A percentile compares a stretch with the other conserved stretches of the same genome.
Conservation (phyloP, 345 rosid genomes). For the Gossypium thurberi region DNA sequence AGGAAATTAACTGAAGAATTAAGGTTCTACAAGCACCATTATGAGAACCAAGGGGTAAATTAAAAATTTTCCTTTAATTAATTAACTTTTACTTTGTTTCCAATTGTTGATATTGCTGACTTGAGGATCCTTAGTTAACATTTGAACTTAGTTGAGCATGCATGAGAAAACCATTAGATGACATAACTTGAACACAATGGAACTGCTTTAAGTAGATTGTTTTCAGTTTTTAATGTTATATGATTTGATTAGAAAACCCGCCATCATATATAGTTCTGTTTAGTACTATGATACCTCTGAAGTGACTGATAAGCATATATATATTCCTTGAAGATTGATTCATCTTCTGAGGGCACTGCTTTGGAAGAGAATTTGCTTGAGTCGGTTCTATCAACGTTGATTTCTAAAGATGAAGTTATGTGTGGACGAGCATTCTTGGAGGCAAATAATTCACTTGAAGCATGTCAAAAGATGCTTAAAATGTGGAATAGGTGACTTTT, state of each 20-base stretch:
- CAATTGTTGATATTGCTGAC: neutral
- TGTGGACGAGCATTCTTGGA: constrained; percentile 45
- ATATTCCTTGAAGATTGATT: constrained; percentile 25
- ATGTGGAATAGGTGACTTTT: constrained; percentile 44
- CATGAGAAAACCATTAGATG: neutral
- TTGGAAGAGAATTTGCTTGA: constrained; percentile 37
- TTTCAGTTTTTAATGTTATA: neutral
- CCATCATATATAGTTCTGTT: neutral
- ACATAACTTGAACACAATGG: neutral
- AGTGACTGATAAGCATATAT: neutral
- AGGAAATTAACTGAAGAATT: constrained; percentile 40
- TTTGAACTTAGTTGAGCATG: neutral
- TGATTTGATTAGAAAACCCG: neutral
- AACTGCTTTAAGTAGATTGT: neutral
- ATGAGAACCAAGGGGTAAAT: constrained; percentile 35
- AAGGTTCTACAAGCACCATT: constrained; percentile 30
- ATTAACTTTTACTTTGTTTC: neutral
- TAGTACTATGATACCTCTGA: neutral
- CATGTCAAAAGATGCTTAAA: constrained; percentile 37
- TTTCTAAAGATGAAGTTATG: constrained; percentile 28
- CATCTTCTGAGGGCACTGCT: constrained; percentile 20
- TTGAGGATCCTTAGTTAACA: neutral
- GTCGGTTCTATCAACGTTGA: constrained; percentile 36
- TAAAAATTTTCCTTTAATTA: neutral
- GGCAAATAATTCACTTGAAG: constrained; percentile 32